Conservation (phyloP, 2,329 filamentous ascomycete genomes). For the Pseudocercospora musae region DNA sequence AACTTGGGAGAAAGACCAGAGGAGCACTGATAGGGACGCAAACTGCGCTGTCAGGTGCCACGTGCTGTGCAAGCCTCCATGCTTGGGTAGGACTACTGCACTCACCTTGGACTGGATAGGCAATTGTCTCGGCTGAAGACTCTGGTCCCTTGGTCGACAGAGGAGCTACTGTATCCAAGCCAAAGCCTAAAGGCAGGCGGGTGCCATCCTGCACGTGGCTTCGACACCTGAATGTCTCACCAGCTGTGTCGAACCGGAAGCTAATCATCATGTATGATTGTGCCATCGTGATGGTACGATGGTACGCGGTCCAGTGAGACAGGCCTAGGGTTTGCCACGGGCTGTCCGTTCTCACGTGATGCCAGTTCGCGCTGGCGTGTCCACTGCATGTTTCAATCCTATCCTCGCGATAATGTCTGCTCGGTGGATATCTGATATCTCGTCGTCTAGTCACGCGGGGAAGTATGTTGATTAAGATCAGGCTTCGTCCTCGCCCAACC, state of each 20-base stretch:
- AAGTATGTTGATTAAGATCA: not conserved
- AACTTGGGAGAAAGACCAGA: not conserved
- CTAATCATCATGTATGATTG: not conserved
- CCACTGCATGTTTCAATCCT: not conserved
- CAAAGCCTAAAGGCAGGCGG: not conserved
- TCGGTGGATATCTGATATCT: not conserved
- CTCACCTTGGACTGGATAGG: not conserved
- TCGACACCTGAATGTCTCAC: not conserved
- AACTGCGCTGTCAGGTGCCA: not conserved
- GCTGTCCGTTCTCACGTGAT: too few relatives aligned
- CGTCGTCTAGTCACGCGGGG: not conserved
- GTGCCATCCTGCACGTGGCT: not conserved
- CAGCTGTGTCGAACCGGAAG: not conserved
- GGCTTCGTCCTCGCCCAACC: constrained; percentile 7
- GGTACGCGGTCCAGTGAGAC: not conserved
- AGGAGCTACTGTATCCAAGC: not conserved
- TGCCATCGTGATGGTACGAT: not conserved
- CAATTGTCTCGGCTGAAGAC: not conserved
- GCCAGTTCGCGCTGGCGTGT: not conserved
- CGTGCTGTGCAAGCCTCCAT: not conserved
- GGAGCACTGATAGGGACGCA: not conserved
- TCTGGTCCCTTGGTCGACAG: not conserved
- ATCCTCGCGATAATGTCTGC: not conserved
- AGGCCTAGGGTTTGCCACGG: not conserved
- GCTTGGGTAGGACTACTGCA: not conserved